These are phyloP conservation scores for Pythium vanterpoolii DNA, from an alignment of 352 stramenopile genomes.

Conservation along the genomic window DNA sequence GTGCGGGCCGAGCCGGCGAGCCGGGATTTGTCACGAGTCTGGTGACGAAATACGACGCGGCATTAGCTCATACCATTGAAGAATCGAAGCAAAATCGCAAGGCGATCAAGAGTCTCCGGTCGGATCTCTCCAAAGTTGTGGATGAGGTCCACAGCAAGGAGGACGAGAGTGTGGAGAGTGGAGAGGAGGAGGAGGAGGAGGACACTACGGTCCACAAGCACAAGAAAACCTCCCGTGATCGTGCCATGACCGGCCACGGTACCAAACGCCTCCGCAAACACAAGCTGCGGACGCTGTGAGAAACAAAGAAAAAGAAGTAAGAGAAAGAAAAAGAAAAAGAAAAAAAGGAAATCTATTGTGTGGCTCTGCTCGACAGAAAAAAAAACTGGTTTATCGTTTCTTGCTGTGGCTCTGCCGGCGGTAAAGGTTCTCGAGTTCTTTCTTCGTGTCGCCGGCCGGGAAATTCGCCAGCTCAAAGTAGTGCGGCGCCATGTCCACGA, in stretches of 20 bases:
- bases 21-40: slow-evolving; percentile 67
- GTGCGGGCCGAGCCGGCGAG: slow-evolving; percentile 59
- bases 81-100: slow-evolving; percentile 59
- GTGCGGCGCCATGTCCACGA: slow-evolving; percentile 93
- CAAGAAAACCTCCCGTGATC: slow-evolving; percentile 1
- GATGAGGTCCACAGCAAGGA: background rate
- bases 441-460: slow-evolving; percentile 94
- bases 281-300: slow-evolving; percentile 23
- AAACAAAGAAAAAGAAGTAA: background rate
- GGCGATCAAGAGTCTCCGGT: slow-evolving; percentile 50
- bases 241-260: slow-evolving; percentile 18
- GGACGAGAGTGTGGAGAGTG: background rate
- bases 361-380: too few relatives aligned
- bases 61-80: slow-evolving; percentile 58
- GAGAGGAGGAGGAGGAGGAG: background rate
- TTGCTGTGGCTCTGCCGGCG: slow-evolving; percentile 32
- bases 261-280: slow-evolving; percentile 28
- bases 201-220: background rate
- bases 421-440: slow-evolving; percentile 90
- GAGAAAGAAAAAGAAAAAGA: background rate
- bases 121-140: slow-evolving; percentile 7
- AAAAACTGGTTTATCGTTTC: slow-evolving; percentile 12
- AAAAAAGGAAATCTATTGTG: background rate
- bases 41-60: slow-evolving; percentile 69
- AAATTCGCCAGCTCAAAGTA: slow-evolving; percentile 99